Percentiles rank a stretch among this genome's conserved stretches.
Conservation (phyloP, 176 grass and related monocot genomes). For the Oryza officinalis region DNA sequence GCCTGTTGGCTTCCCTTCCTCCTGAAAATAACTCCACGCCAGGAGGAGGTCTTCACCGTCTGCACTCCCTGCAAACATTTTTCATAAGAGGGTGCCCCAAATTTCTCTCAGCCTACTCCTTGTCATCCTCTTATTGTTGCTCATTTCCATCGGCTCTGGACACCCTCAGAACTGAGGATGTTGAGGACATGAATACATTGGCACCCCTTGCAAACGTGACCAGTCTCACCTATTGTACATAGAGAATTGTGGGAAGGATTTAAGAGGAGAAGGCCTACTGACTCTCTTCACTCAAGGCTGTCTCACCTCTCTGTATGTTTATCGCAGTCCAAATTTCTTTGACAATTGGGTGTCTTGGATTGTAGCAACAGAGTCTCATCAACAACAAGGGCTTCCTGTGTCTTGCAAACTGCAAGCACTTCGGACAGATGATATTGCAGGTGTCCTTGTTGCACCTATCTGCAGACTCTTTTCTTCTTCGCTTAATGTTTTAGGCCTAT, state of each 20-base stretch:
- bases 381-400: neutral
- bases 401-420: neutral
- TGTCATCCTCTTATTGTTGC: neutral
- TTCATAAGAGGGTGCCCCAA: no score
- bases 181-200: neutral
- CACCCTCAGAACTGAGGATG: accelerated
- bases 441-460: neutral
- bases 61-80: no score
- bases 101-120: neutral
- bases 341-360: neutral
- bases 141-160: conserved; percentile 1
- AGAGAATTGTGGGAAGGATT: neutral
- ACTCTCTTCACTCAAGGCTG: neutral
- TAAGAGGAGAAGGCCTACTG: neutral
- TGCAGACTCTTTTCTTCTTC: conserved; percentile 16
- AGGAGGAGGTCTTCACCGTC: no score
- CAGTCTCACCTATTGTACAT: neutral
- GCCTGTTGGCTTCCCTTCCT: no score
- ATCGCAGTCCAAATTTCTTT: neutral
- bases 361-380: neutral
- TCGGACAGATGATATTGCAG: neutral
- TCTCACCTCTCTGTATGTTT: accelerated
- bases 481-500: no score
- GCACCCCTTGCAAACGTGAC: conserved; percentile 3
- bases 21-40: no score